Base-by-base conservation (phyloP, 2,329 filamentous ascomycete species). In the Colletotrichum simmondsii region DNA sequence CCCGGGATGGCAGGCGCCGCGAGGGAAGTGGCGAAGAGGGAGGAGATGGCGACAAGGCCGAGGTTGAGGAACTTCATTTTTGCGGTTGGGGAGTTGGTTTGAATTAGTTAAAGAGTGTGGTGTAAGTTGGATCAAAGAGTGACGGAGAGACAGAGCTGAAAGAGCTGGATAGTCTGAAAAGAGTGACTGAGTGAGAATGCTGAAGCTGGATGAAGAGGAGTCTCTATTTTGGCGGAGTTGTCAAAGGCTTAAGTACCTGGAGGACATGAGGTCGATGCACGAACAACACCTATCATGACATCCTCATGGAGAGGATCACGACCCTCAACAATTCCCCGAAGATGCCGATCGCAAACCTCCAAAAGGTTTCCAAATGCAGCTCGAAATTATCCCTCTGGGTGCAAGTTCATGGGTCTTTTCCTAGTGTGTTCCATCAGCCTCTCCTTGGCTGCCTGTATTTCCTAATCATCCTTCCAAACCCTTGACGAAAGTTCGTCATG, bases 121-220 rank as follows among this genome's bases (percentile, higher is more conserved):
- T 46, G n/a, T 49, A 68, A 58, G 52, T 72, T 64, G 69, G 46
- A 53, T 26, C 49, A 69, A 64, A 22, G 65, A 69, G 46, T 63
- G 70, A 54, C 35, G 28, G 49, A 42, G 42, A 46, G 42, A 46
- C 28, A 46, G 49, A 14, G 52, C 59, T 53, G 60, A 62, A 64
- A 30, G 32, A 16, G 42, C 42, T 10, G 42, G 19, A 46, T 8
- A 46, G 35, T 56, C 54, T 42, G 32, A 42, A 70, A 72, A 35
- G 70, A 72, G 35, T 64, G 70, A 72, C 65, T 72, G 54, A 46
- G 68, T 71, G 70, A 72, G 65, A 28, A 56, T 70, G 70, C 14
- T 65, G 70, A 56, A 32, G 70, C 59, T 57, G 70, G 67, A n/a
- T 42, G 66, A 49, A 28, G 42, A 19, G 7, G 3, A n/a, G 12